A percentile compares a stretch with the other conserved stretches of the same genome.
Evolutionary conservation across 2,329 filamentous ascomycete species (phyloP).

Genomic region (Sporothrix variecibatus): DNA sequence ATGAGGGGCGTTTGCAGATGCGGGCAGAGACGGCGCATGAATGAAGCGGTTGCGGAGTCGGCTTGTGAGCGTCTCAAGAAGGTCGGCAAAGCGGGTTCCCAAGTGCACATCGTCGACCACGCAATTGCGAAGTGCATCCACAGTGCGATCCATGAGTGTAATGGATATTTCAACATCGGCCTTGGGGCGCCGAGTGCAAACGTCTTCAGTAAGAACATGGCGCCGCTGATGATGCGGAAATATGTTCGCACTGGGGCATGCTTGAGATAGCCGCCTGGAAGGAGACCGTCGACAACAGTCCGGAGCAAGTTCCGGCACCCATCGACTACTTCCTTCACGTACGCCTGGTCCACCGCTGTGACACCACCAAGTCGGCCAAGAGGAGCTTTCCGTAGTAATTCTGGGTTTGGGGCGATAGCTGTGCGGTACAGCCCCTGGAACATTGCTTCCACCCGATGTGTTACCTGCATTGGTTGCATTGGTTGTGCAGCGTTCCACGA

Average conservation of each 20-base stretch:
- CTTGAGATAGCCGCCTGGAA: slow-evolving; percentile 74
- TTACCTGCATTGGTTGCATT: slow-evolving; percentile 40
- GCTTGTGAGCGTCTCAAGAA: slow-evolving; percentile 76
- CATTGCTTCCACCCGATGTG: slow-evolving; percentile 32
- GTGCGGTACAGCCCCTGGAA: slow-evolving; percentile 32
- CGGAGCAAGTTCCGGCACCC: slow-evolving; percentile 75
- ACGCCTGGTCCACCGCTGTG: slow-evolving; percentile 68
- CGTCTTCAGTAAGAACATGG: slow-evolving; percentile 82
- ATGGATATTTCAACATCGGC: slow-evolving; percentile 77
- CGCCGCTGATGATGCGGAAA: slow-evolving; percentile 81
- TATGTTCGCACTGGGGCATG: slow-evolving; percentile 83
- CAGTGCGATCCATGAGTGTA: slow-evolving; percentile 71
- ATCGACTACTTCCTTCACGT: slow-evolving; percentile 74
- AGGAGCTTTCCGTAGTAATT: slow-evolving; percentile 66
- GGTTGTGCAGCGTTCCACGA: slow-evolving; percentile 87
- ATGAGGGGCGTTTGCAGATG: slow-evolving; percentile 22
- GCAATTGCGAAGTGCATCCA: slow-evolving; percentile 72
- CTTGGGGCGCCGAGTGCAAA: slow-evolving; percentile 80
- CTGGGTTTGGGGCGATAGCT: slow-evolving; percentile 63
- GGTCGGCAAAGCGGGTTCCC: slow-evolving; percentile 79
- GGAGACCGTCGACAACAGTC: slow-evolving; percentile 74
- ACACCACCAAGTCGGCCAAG: slow-evolving; percentile 66
- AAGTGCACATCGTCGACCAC: slow-evolving; percentile 85
- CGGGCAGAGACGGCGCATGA: slow-evolving; percentile 56
- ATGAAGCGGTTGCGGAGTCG: slow-evolving; percentile 74